phyloP scores from a whole-genome alignment of 176 grass and related monocot genomes.

The Guadua angustifolia region DNA sequence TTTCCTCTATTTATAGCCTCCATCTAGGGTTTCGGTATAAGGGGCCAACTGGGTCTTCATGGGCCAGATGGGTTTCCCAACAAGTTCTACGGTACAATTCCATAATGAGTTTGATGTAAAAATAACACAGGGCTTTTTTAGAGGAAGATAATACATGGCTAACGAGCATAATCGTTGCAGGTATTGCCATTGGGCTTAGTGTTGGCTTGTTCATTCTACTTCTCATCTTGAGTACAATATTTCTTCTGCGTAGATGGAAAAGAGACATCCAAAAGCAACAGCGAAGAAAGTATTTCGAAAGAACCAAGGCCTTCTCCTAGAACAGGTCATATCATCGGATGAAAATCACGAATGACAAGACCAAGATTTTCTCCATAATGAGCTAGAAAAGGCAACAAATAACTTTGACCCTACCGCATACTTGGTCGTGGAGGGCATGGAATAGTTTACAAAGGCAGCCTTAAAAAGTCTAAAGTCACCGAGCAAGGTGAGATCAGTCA shows the following conservation, averaged over 20 bases:
- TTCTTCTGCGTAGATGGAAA: slow-evolving; percentile 3
- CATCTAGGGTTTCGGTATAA: too few relatives aligned
- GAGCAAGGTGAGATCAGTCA: too few relatives aligned
- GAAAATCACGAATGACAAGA: neutral
- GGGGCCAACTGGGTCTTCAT: too few relatives aligned
- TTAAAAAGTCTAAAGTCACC: too few relatives aligned
- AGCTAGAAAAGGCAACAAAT: neutral
- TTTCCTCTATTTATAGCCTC: too few relatives aligned
- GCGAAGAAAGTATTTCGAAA: slow-evolving; percentile 11
- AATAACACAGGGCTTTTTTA: too few relatives aligned
- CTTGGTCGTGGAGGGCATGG: too few relatives aligned
- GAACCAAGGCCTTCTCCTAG: neutral
- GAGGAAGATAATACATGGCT: neutral
- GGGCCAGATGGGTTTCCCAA: too few relatives aligned
- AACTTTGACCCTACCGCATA: too few relatives aligned
- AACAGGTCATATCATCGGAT: slow-evolving; percentile 33
- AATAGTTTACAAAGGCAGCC: too few relatives aligned
- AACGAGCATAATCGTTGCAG: neutral
- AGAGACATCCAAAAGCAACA: neutral
- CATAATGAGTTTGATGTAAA: neutral
- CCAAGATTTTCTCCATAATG: neutral
- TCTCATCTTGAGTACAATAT: neutral
- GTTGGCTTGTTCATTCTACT: slow-evolving; percentile 1
- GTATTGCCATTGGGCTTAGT: neutral
- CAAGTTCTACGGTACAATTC: neutral